Percentiles rank a stretch among this genome's conserved stretches.
Conservation (phyloP, 345 rosid species). For the Boechera retrofracta region DNA sequence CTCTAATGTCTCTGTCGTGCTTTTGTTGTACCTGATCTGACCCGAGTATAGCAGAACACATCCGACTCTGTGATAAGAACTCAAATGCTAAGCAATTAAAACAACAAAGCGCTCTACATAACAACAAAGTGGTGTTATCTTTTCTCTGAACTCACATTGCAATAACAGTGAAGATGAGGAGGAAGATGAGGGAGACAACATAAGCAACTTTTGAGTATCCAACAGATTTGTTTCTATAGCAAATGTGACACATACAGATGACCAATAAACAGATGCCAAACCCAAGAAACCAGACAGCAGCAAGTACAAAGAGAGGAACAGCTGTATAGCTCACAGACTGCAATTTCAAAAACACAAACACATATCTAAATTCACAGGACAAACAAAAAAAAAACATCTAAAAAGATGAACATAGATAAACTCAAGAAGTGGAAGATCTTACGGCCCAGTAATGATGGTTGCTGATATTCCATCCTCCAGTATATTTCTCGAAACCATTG, state of each 20-base stretch:
- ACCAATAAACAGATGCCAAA: conserved; percentile 71
- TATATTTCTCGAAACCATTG: conserved; percentile 67
- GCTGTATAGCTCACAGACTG: conserved; percentile 95
- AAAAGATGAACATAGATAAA: background rate
- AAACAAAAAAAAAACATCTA: background rate
- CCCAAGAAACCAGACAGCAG: conserved; percentile 75
- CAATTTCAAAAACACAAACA: conserved; percentile 39
- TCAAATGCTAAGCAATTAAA: background rate
- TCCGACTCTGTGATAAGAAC: conserved; percentile 65
- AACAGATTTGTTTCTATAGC: conserved; percentile 52
- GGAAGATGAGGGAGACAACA: conserved; percentile 69
- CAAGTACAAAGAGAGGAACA: conserved; percentile 66
- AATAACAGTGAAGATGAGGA: conserved; percentile 64
- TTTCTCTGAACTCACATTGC: conserved; percentile 59
- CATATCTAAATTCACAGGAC: conserved; percentile 16
- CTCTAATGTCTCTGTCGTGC: conserved; percentile 69
- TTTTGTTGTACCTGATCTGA: conserved; percentile 70
- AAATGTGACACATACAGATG: conserved; percentile 56
- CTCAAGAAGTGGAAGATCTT: conserved; percentile 40
- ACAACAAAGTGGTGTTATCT: background rate
- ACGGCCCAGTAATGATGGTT: conserved; percentile 96
- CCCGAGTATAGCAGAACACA: conserved; percentile 78
- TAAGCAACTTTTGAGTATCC: conserved; percentile 72
- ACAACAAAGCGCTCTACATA: background rate
- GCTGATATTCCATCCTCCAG: conserved; percentile 88